Percentiles rank a stretch among this genome's conserved stretches.
Evolutionary conservation across 1,284 basidiomycete species (phyloP).

Genomic region (Tylopilus sp.): DNA sequence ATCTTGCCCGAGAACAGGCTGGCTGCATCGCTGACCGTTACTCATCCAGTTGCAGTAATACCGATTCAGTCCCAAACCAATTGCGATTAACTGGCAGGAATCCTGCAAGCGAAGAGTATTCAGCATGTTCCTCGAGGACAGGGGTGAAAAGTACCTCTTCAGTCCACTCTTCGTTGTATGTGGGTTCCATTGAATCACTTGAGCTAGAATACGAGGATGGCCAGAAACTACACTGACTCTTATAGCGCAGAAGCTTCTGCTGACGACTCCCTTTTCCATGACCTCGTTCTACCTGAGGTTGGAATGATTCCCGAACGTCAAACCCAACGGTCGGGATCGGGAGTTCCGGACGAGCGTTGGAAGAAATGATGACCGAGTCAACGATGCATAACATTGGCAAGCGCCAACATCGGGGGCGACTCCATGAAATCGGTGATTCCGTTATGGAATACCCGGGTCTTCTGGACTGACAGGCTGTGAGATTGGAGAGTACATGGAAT

Average conservation of each 20-base stretch:
- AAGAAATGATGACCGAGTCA: not conserved
- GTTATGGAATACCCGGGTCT: not conserved
- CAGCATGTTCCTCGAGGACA: constrained; percentile 1
- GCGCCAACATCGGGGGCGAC: not conserved
- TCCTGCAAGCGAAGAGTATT: not conserved
- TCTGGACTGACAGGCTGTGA: not conserved
- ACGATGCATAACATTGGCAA: not conserved
- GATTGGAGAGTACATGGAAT: not conserved
- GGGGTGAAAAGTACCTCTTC: not conserved
- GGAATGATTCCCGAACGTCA: not conserved
- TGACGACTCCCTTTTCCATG: not conserved
- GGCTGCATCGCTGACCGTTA: not conserved
- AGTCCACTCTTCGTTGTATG: not conserved
- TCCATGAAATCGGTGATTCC: not conserved
- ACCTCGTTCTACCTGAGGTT: not conserved
- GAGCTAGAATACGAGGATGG: not conserved
- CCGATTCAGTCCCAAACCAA: not conserved
- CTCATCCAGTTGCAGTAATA: not conserved
- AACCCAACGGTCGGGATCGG: not conserved
- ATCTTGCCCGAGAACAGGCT: not conserved
- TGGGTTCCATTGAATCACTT: not conserved
- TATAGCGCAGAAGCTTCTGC: not conserved
- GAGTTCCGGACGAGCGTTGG: not conserved
- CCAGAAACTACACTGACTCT: not conserved
- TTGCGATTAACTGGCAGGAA: not conserved